Conservation (phyloP, 805 yeast species). For the Blastobotrys robertii region DNA sequence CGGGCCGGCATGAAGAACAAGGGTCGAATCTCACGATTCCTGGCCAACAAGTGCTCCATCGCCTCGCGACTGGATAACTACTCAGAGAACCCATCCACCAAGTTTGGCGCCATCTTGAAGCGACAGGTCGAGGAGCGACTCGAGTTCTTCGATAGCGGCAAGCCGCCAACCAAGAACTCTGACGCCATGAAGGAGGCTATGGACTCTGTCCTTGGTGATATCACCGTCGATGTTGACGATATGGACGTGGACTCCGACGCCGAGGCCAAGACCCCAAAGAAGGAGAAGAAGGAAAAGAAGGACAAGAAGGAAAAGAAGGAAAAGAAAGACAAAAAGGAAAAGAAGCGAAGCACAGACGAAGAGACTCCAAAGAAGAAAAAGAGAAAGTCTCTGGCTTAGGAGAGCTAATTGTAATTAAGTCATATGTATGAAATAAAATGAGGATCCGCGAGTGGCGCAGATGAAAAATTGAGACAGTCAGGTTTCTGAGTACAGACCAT, state of each 20-base stretch:
- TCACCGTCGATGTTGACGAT: slow-evolving; percentile 31
- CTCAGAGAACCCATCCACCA: slow-evolving; percentile 86
- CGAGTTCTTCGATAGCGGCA: slow-evolving; percentile 91
- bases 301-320: slow-evolving; percentile 44
- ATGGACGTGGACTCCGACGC: slow-evolving; percentile 35
- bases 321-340: slow-evolving; percentile 17
- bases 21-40: slow-evolving; percentile 97
- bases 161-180: slow-evolving; percentile 90
- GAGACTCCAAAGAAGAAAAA: slow-evolving; percentile 16
- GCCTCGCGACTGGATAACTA: slow-evolving; percentile 98
- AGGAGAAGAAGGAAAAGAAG: slow-evolving; percentile 38
- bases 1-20: slow-evolving; percentile 92
- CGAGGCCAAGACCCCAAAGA: slow-evolving; percentile 31
- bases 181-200: slow-evolving; percentile 92
- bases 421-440: too few relatives aligned
- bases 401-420: background rate
- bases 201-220: slow-evolving; percentile 42
- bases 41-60: slow-evolving; percentile 98
- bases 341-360: slow-evolving; percentile 13
- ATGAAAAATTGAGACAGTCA: background rate
- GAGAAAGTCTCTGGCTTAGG: slow-evolving; percentile 11
- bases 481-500: too few relatives aligned
- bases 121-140: slow-evolving; percentile 97
- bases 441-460: too few relatives aligned
- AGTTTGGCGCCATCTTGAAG: slow-evolving; percentile 83